Conservation (phyloP, 495 filamentous ascomycete genomes). For the Lophiostoma macrostomum region DNA sequence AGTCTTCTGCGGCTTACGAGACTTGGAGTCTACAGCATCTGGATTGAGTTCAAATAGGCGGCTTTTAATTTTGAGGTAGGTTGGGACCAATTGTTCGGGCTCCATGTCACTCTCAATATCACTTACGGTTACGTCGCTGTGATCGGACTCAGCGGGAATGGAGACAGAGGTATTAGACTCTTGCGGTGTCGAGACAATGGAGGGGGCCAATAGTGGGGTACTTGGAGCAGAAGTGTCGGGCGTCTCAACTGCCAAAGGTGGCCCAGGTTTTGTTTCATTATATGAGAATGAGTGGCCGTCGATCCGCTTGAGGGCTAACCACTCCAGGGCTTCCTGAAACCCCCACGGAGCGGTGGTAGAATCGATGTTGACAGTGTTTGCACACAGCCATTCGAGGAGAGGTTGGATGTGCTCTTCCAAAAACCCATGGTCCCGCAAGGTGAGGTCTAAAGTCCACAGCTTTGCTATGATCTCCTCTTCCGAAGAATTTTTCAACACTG, state of each 20-base stretch:
- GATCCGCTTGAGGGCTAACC: conserved; percentile 71
- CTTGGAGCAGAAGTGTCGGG: conserved; percentile 16
- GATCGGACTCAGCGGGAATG: conserved; percentile 14
- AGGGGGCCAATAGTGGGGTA: conserved; percentile 12
- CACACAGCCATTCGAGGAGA: conserved; percentile 61
- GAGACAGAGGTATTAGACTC: neutral
- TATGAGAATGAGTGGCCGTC: conserved; percentile 70
- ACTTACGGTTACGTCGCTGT: conserved; percentile 33
- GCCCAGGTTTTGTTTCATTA: conserved; percentile 44
- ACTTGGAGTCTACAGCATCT: conserved; percentile 37
- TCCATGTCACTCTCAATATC: conserved; percentile 57
- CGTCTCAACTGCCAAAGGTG: conserved; percentile 36
- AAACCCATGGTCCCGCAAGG: conserved; percentile 66
- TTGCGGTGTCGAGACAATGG: neutral
- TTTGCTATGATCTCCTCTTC: conserved; percentile 71
- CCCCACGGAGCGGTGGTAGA: conserved; percentile 60
- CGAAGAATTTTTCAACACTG: conserved; percentile 36
- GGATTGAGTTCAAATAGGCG: conserved; percentile 71
- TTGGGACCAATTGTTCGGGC: conserved; percentile 71
- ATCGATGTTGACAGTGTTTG: conserved; percentile 48
- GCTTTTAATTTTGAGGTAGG: conserved; percentile 68
- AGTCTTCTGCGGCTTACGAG: conserved; percentile 32
- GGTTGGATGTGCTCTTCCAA: conserved; percentile 58
- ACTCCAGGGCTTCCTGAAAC: conserved; percentile 80
- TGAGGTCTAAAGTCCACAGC: conserved; percentile 76